phyloP scores from a whole-genome alignment of 1,284 basidiomycete species.

The Fistulina hepatica region DNA sequence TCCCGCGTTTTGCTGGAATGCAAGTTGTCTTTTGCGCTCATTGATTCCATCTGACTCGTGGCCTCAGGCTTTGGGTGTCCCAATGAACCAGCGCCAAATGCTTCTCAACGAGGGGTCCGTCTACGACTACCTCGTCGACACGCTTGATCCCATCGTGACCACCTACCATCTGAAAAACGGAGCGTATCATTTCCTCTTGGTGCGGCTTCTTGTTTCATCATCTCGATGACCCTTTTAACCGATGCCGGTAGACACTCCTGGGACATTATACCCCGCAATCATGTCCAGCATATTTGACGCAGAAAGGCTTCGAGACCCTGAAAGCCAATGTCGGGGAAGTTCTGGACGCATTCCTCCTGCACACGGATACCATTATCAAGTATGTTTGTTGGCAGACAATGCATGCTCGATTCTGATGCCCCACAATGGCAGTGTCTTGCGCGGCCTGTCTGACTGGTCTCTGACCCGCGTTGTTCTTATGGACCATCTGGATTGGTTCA shows the following conservation, averaged over 20 bases:
- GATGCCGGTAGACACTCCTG: constrained; percentile 35
- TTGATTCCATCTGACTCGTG: too few relatives aligned
- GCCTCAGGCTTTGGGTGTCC: constrained; percentile 54
- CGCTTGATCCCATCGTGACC: constrained; percentile 52
- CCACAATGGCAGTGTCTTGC: constrained; percentile 37
- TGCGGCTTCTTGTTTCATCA: constrained; percentile 17
- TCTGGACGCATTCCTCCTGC: constrained; percentile 61
- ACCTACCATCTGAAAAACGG: constrained; percentile 42
- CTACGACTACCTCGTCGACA: constrained; percentile 49
- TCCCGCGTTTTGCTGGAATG: constrained; percentile 73
- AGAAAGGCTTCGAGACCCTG: constrained; percentile 46
- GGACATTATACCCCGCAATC: constrained; percentile 59
- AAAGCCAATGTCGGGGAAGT: constrained; percentile 38
- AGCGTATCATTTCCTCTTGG: constrained; percentile 62
- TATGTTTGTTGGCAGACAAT: constrained; percentile 25
- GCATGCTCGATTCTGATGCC: constrained; percentile 5
- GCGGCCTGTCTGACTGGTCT: constrained; percentile 40
- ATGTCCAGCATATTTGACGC: constrained; percentile 67
- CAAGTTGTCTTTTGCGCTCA: background rate
- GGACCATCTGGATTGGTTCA: constrained; percentile 77
- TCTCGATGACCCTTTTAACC: background rate
- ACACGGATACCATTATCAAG: constrained; percentile 74
- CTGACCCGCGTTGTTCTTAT: constrained; percentile 65
- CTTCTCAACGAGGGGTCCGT: constrained; percentile 55
- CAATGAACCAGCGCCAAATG: constrained; percentile 64